These are phyloP conservation scores for Trichoderma cornu-damae DNA, from an alignment of 2,329 filamentous ascomycete species.

Conservation along the genomic window DNA sequence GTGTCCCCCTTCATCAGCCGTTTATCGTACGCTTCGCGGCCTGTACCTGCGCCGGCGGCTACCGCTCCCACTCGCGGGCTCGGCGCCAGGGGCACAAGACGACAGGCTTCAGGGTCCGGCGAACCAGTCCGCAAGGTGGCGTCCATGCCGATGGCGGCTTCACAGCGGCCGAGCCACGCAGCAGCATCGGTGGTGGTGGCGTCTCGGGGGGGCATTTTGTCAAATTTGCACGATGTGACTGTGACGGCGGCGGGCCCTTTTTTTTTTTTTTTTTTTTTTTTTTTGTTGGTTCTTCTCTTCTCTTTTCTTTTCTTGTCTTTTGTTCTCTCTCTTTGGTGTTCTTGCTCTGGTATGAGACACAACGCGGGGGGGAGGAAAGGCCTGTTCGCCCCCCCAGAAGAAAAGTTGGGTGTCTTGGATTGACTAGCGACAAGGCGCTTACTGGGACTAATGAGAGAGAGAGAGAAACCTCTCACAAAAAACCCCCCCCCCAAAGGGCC, in stretches of 20 bases:
- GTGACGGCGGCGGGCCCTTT: neutral
- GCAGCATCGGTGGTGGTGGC: slow-evolving; percentile 12
- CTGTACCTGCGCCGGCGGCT: neutral
- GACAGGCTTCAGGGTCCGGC: slow-evolving; percentile 11
- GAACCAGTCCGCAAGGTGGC: slow-evolving; percentile 5
- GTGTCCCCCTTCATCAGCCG: slow-evolving; percentile 11
- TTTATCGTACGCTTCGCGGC: slow-evolving; percentile 9
- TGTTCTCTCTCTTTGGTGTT: neutral
- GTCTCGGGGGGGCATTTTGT: neutral
- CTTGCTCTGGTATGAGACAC: slow-evolving; percentile 5
- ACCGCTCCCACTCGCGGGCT: neutral
- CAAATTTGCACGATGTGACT: neutral
- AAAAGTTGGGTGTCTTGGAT: too few relatives aligned
- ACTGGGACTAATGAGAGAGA: neutral
- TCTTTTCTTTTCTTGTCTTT: too few relatives aligned
- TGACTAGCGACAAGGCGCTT: slow-evolving; percentile 1
- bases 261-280: neutral
- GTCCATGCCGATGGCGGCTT: slow-evolving; percentile 13
- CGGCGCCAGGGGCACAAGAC: slow-evolving; percentile 14
- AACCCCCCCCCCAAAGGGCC: too few relatives aligned
- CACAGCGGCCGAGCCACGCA: slow-evolving; percentile 11
- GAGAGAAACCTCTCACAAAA: neutral
- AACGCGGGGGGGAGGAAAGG: neutral
- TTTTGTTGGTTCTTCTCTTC: neutral
- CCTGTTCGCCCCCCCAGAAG: neutral